Conservation (phyloP, 163 green algal genomes). For the Scenedesmus sp. region DNA sequence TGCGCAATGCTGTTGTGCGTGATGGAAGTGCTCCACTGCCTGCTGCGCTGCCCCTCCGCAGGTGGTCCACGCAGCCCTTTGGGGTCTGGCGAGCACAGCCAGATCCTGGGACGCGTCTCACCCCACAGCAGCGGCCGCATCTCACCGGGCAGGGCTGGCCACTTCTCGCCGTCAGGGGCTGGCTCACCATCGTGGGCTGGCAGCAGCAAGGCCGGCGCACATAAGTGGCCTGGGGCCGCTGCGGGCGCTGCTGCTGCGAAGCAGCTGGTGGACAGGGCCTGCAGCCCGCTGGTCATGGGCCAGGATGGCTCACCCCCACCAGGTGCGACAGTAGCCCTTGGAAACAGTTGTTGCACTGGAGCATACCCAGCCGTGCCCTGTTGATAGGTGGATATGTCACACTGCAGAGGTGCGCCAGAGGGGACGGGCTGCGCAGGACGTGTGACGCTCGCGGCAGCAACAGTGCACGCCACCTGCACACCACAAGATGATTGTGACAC, state of each 20-base stretch:
- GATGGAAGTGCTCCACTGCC: neutral
- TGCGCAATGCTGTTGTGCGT: neutral
- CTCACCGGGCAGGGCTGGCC: neutral
- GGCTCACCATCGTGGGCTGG: constrained; percentile 16
- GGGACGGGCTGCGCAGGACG: too few relatives aligned
- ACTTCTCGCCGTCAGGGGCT: neutral
- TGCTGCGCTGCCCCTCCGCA: neutral
- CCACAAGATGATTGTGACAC: neutral
- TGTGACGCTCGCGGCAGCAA: neutral
- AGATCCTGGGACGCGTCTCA: constrained; percentile 13
- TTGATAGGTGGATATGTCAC: too few relatives aligned
- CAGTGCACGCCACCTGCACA: neutral
- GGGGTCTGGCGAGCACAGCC: constrained; percentile 37
- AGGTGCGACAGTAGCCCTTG: constrained; percentile 8
- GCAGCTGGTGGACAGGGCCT: constrained; percentile 52
- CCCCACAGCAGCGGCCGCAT: constrained; percentile 4
- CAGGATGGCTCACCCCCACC: constrained; percentile 32
- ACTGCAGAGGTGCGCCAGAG: too few relatives aligned
- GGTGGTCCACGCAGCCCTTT: neutral
- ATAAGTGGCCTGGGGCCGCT: constrained; percentile 10
- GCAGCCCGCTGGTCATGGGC: constrained; percentile 14
- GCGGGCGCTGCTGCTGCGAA: constrained; percentile 14
- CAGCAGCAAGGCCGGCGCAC: constrained; percentile 4
- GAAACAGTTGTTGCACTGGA: too few relatives aligned
- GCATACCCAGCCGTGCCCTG: neutral